Evolutionary conservation across 1,284 basidiomycete genomes (phyloP).

Genomic region (Malassezia sympodialis): DNA sequence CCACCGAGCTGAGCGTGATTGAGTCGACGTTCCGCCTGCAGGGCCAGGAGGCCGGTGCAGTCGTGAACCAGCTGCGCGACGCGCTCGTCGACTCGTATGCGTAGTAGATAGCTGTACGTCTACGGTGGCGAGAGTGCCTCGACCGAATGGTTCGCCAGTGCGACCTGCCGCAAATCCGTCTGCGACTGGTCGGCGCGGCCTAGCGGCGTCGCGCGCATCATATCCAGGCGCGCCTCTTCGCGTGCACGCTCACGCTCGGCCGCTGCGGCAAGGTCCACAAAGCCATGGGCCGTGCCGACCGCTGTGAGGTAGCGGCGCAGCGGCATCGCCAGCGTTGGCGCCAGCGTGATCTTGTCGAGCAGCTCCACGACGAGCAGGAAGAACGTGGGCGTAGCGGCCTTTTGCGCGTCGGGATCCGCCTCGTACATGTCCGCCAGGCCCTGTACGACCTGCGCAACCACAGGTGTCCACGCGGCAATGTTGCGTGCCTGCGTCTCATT

Average conservation of each 20-base stretch:
- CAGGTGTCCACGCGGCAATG: conserved; percentile 93
- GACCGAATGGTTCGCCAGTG: conserved; percentile 7
- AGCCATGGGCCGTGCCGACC: conserved; percentile 9
- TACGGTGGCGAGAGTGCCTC: conserved; percentile 2
- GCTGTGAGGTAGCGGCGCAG: conserved; percentile 15
- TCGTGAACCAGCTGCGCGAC: conserved; percentile 41
- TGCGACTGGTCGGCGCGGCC: conserved; percentile 7
- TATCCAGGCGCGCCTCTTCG: conserved; percentile 10
- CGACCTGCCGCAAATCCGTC: conserved; percentile 5
- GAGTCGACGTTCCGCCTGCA: conserved; percentile 74
- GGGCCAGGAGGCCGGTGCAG: conserved; percentile 27
- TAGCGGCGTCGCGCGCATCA: conserved; percentile 7
- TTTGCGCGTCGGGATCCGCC: conserved; percentile 18
- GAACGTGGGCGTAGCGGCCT: conserved; percentile 30
- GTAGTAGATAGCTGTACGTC: conserved; percentile 4
- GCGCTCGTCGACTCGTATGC: conserved; percentile 46
- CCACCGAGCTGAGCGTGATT: conserved; percentile 94
- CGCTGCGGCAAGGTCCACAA: conserved; percentile 5
- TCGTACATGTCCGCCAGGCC: conserved; percentile 55
- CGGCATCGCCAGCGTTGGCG: conserved; percentile 7
- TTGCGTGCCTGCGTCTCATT: conserved; percentile 88
- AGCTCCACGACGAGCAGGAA: conserved; percentile 43
- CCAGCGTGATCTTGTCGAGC: conserved; percentile 22
- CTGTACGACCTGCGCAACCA: conserved; percentile 81
- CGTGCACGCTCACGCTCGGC: conserved; percentile 6